Base-by-base conservation (phyloP, 345 rosid species). In the Moricandia arvensis region DNA sequence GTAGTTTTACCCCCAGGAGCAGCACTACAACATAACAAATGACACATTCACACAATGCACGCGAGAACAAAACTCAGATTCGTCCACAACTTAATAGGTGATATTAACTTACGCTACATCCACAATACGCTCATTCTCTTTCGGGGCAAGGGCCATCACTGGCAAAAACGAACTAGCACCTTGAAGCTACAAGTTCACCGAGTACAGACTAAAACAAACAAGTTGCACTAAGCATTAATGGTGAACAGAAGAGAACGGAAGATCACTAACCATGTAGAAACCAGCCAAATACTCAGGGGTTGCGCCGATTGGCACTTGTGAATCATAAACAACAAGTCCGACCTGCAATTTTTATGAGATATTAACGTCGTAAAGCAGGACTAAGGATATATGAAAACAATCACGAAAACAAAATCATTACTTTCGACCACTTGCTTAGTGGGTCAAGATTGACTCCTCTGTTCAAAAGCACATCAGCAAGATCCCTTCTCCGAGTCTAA, bases 221-320 rank as follows among this genome's bases (percentile, higher is more conserved):
- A 53, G 31, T 35, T 73, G 63, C 43, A 62, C 6, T 17, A 59
- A 34, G 16, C 30, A 72, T 34, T 67, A 16, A 63, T 43, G 24
- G 62, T 16, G 45, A 58, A 72, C 34, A 34, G 9, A 72, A 59
- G 51, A 29, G 24, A 63, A 15, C 63, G 49, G 21, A 75, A 24
- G 29, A 59, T 37, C 33, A 76, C 59, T 59, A 78, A 95, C 99
- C 93, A 92, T 90, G 82, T 92, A 95, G 80, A 79, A 86, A 43
- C 99, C 99, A 60, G 98, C 94, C 93, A 95, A 86, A 79, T 92
- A 92, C 79, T 95, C 99, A 63, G 99, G 97, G 69, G 99, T 95
- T 16, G 98, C 97, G 80, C 99, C 98, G 7, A 95, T 87, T 21
- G 97, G 96, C 47, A 92, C 97, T 85, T 92, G 99, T 10, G 97